Evolutionary conservation across 768 basidiomycete species (phyloP).

Genomic region (Clathrus columnatus): DNA sequence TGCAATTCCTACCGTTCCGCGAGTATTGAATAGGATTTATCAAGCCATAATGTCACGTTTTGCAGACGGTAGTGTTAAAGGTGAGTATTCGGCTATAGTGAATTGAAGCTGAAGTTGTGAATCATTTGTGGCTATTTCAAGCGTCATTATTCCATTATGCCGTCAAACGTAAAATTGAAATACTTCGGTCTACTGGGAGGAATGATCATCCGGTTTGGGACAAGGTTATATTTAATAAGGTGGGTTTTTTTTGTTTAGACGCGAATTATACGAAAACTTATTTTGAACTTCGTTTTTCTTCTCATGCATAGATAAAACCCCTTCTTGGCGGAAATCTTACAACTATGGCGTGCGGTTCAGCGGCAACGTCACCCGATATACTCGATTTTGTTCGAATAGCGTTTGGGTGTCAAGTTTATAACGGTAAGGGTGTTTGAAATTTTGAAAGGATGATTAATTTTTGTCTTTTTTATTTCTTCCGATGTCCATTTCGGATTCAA

Average conservation of each 20-base stretch:
- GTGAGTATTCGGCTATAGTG: not conserved
- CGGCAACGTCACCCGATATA: slow-evolving; percentile 79
- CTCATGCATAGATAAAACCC: slow-evolving; percentile 51
- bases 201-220: slow-evolving; percentile 81
- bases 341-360: slow-evolving; percentile 71
- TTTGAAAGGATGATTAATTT: not conserved
- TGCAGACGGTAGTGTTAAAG: slow-evolving; percentile 25
- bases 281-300: not conserved
- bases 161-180: slow-evolving; percentile 63
- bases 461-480: too few species aligned
- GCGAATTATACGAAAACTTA: too few species aligned
- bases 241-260: slow-evolving; percentile 27
- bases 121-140: slow-evolving; percentile 25
- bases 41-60: slow-evolving; percentile 69
- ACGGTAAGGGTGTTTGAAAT: slow-evolving; percentile 50
- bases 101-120: not conserved
- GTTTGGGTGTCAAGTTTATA: slow-evolving; percentile 60
- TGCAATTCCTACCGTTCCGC: slow-evolving; percentile 79
- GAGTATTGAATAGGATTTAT: slow-evolving; percentile 81
- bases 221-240: slow-evolving; percentile 86
- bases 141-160: slow-evolving; percentile 74
- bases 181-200: slow-evolving; percentile 57
- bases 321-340: slow-evolving; percentile 73
- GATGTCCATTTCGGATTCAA: not conserved
- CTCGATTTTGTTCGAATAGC: slow-evolving; percentile 87